Evolutionary conservation across 2,329 filamentous ascomycete species (phyloP), one percentile per base, ranked within the genome.

Genomic region (Chaetomium globosum): DNA sequence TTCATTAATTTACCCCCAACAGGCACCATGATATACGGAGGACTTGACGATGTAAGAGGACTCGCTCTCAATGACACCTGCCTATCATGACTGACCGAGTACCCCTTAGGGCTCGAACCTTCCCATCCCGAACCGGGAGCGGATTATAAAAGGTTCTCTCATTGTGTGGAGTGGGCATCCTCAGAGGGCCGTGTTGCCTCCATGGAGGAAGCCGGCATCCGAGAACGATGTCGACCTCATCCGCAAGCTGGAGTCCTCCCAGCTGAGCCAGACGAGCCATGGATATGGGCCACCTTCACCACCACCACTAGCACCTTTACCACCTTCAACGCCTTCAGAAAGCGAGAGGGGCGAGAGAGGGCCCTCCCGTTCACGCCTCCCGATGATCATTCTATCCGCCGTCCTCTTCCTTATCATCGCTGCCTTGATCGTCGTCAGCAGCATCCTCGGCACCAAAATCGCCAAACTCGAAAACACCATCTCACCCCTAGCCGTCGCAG

Each of bases 111-210:
- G 64, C 4, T 9, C 49, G 19, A 43, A 66, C 51, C 55, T 66
- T 7, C 64, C 64, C 8, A 66, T 66, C 23, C 64, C 64, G 1
- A 63, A 65, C 55, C 59, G 55, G 2, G 64, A 59, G 49, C 64
- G 64, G 8, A 66, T n/a, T n/a, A 66, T 39, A 36, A 60, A 59
- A 16, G 55, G 64, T 5, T 51, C 49, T 5, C 21, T 66, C 8
- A 56, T 63, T 39, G 55, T 66, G 3, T 63, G 28, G 28, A 19
- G 16, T 30, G 52, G 52, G 13, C 52, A 55, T 33, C 52, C 28
- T 33, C 28, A 36, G 13, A n/a, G 31, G 33, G n/a, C 19, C 8
- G 19, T 12, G 7, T 21, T 19, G 52, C 28, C 31, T 55, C 36
- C 54, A 10, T 63, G 59, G 59, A 39, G 31, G 1, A 31, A 55